Base-by-base conservation (phyloP, 192 early-diverging fungal species). In the Neocallimastix lanati region DNA sequence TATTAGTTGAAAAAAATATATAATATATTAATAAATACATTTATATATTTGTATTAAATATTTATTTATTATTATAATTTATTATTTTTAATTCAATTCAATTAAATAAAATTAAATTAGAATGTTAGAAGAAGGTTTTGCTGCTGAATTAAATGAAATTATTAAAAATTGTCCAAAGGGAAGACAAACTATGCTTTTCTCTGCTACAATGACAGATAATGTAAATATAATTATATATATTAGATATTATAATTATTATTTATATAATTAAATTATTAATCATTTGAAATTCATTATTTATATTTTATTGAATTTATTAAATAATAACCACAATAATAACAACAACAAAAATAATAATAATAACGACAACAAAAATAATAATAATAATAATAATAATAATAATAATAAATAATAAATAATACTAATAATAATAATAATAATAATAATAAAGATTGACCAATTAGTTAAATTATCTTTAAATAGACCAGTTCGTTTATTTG, bases 181-280 rank as follows among this genome's bases (percentile, higher is more conserved):
- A 76, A 90, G 98, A 77, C 98, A 99, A 83, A 96, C 96, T 4
- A 97, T 99, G 96, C 86, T 99, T 12, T 99, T 99, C 85, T 99
- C 98, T 29, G 98, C 98, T 28, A 99, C 98, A 21, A 98, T 98
- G 98, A 99, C 98, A 13, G 96, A 98, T 83, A 96, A 97, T 80
- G 93, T 87, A n/a, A 29, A 78, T 77, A 27, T 36, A 33, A 77
- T 76, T 28, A 15, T 9, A 28, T 33, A 27, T 38, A 28, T n/a
- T n/a, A n/a, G n/a, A n/a, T n/a, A n/a, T n/a, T n/a, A n/a, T n/a
- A n/a, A n/a, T n/a, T n/a, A n/a, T n/a, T n/a, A n/a, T n/a, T n/a
- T n/a, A n/a, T n/a, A n/a, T n/a, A n/a, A n/a, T n/a, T n/a, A n/a
- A n/a, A n/a, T n/a, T n/a, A n/a, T n/a, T n/a, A n/a, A n/a, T n/a